Base-by-base conservation (phyloP, 2,329 filamentous ascomycete species). In the Didymosphaeria variabile region DNA sequence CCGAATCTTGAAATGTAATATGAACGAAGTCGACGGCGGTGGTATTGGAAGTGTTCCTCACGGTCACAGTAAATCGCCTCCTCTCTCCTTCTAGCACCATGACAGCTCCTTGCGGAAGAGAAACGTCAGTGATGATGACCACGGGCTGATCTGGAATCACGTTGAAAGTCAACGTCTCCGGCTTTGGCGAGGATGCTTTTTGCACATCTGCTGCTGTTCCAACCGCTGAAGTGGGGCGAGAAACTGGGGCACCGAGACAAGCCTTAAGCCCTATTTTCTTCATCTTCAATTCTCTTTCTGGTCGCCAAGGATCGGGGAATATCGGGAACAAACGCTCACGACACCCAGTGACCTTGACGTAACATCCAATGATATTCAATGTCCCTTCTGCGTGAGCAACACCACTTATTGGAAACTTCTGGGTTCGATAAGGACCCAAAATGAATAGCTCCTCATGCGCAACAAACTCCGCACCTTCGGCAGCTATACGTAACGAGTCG, bases 61-160 rank as follows among this genome's bases (percentile, higher is more conserved):
- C 81, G 0, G 91, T 94, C 17, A 97, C 85, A 0, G 87, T 90
- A 72, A 98, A 96, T 0, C 83, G 82, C 68, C 89, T 90, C 23
- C 86, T 87, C 78, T 99, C 94, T 46, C 95, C 95, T 79, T 98
- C 94, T 6, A 99, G 83, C 12, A 99, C 86, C 93, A 97, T 97
- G 38, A 97, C 82, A 10, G 93, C 91, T 23, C 91, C 92, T 72
- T 97, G 94, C 0, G 91, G 87, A 1, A 97, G 84, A 13, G 90
- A 92, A 3, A 90, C 91, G 8, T 89, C 89, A 71, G 91, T 90
- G 21, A 97, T 85, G 3, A 89, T 81, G 3, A 98, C 81, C 3
- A 92, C 80, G 6, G 95, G 95, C 74, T 97, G 93, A 47, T 88
- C 83, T 2, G 88, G 85, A 59, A 97, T 93, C 26, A 97, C 92